These are phyloP conservation scores for Pneumocystis carinii DNA, from an alignment of 1,139 yeast species.

Conservation along the genomic window DNA sequence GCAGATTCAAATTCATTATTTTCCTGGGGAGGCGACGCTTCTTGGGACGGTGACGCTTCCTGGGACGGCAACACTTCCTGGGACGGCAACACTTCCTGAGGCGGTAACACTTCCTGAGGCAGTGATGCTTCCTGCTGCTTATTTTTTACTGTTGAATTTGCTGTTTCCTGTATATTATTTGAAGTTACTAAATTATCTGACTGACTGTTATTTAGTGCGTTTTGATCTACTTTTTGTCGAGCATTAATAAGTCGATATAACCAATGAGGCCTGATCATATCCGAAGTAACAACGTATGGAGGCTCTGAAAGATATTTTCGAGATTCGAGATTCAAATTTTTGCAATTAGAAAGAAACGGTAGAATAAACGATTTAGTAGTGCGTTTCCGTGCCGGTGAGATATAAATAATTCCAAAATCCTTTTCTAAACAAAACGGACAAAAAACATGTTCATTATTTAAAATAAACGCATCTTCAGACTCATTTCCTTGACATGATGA, in stretches of 20 bases:
- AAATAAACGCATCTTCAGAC: conserved; percentile 19
- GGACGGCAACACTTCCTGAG: background rate
- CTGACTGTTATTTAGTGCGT: background rate
- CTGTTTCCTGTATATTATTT: background rate
- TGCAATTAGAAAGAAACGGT: background rate
- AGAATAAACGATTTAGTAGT: background rate
- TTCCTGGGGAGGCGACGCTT: too few relatives aligned
- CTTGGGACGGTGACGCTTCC: background rate
- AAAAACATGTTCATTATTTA: conserved; percentile 73
- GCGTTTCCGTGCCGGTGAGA: conserved; percentile 31
- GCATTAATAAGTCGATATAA: conserved; percentile 39
- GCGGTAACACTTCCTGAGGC: background rate
- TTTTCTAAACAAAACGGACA: conserved; percentile 91
- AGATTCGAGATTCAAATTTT: background rate
- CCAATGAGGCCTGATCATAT: conserved; percentile 86
- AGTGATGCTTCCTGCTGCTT: background rate
- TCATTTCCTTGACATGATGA: conserved; percentile 34
- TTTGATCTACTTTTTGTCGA: background rate
- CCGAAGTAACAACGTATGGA: conserved; percentile 59
- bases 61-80: background rate
- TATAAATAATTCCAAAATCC: conserved; percentile 71
- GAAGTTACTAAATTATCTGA: background rate
- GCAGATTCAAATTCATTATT: too few relatives aligned
- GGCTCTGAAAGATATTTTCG: conserved; percentile 36
- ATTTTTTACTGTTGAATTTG: background rate